Conservation (phyloP, 306 rosid species). For the Cucurbita maxima region DNA sequence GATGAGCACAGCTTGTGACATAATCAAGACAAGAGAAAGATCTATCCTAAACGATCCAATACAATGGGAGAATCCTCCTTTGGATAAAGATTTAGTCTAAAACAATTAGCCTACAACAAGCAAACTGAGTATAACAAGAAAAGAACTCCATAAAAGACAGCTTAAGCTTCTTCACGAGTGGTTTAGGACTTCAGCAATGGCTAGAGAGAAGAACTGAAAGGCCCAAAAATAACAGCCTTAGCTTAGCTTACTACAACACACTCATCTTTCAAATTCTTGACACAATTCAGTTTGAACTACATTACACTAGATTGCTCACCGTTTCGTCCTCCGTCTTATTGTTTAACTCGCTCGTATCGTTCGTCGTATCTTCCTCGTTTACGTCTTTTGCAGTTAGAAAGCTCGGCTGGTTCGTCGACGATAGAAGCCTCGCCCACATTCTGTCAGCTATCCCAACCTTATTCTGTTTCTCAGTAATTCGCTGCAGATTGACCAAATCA, state of each 20-base stretch:
- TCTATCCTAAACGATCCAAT: neutral
- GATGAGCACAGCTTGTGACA: neutral
- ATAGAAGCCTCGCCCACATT: slow-evolving; percentile 97
- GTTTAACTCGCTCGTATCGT: neutral
- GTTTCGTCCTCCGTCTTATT: neutral
- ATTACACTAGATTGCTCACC: neutral
- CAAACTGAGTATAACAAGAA: neutral
- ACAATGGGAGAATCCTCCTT: neutral
- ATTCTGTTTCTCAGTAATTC: slow-evolving; percentile 52
- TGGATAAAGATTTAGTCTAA: neutral
- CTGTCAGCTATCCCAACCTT: slow-evolving; percentile 83
- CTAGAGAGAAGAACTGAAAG: neutral
- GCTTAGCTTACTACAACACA: neutral
- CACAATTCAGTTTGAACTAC: neutral
- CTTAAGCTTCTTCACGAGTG: slow-evolving; percentile 5
- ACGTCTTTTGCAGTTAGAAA: slow-evolving; percentile 32
- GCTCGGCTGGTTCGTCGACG: slow-evolving; percentile 92
- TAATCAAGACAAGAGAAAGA: neutral
- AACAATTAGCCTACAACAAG: neutral
- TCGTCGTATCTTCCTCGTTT: slow-evolving; percentile 10
- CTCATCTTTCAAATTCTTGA: neutral
- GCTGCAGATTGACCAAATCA: slow-evolving; percentile 24
- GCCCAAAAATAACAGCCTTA: slow-evolving; percentile 2
- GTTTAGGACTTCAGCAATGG: slow-evolving; percentile 5
- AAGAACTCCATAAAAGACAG: neutral